Base-by-base conservation (phyloP, 176 grass and related monocot genomes). In the Oryza officinalis region DNA sequence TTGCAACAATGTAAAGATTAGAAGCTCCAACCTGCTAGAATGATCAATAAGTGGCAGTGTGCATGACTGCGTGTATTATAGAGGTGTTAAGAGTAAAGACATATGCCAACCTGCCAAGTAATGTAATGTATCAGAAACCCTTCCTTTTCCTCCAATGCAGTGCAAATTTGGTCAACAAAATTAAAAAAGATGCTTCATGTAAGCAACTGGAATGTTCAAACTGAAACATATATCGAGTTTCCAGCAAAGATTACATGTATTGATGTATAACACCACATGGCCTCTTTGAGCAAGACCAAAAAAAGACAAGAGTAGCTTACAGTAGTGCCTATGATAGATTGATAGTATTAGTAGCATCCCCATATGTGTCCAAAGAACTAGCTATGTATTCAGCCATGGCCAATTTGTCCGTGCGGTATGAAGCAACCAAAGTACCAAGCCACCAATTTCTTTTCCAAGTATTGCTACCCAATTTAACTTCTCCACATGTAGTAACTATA, bases 1-100 rank as follows among this genome's bases (percentile, higher is more conserved):
- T n/a, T 80, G 50, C 6, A 22, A 22, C 5, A 6, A 87, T 94
- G 86, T 92, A 83, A 92, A 59, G 30, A 83, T 67, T 72, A 38
- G 46, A 45, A 37, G 32, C 14, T 26, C 15, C 27, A 46, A 11
- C 27, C 40, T 38, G 37, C 37, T 54, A 25, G 7, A 66, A 65
- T 41, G 70, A 25, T 74, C 25, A 82, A 82, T 82, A 90, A 86
- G 52, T 57, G 77, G 78, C 66, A 76, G 26, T 46, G 57, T 44
- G 15, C 57, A 67, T 72, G 44, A 57, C 52, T 65, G 66, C 10
- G 35, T 52, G 71, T 65, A 71, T 41, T n/a, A 71, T 32, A 41
- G 30, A 43, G 41, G 71, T 77, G 52, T 76, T 22, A 46, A 73
- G 15, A 63, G 52, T 76, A 22, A 46, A 73, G n/a, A 44, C 5